phyloP scores from a whole-genome alignment of 2,329 filamentous ascomycete species.

The Cytospora mali region DNA sequence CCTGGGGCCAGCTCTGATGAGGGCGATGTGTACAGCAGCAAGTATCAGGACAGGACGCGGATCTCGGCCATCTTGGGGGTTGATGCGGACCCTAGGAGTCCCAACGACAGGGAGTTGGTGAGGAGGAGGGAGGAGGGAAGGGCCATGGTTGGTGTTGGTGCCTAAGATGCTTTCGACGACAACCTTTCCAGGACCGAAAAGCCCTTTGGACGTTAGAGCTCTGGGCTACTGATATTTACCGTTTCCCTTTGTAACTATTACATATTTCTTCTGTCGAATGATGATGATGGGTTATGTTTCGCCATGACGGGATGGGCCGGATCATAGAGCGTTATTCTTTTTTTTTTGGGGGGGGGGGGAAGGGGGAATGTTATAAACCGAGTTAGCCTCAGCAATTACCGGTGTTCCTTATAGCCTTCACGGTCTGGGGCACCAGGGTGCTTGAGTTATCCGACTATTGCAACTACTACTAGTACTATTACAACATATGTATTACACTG shows the following conservation, averaged over 20 bases:
- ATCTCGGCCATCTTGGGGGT: constrained; percentile 66
- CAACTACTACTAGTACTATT: no score
- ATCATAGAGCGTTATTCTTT: not conserved
- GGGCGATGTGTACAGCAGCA: constrained; percentile 44
- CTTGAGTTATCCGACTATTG: not conserved
- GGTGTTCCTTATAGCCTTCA: constrained; percentile 13
- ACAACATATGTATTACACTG: no score
- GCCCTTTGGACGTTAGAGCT: constrained; percentile 21
- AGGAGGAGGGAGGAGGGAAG: constrained; percentile 58
- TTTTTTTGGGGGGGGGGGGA: no score
- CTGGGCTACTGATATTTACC: constrained; percentile 15
- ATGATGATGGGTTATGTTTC: not conserved
- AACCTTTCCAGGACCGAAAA: not conserved
- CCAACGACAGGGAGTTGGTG: constrained; percentile 60
- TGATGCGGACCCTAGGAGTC: constrained; percentile 59
- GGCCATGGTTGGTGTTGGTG: constrained; percentile 37
- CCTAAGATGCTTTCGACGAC: constrained; percentile 32
- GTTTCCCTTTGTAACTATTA: constrained; percentile 15
- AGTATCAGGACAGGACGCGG: constrained; percentile 56
- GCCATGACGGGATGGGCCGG: not conserved
- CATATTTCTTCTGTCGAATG: not conserved
- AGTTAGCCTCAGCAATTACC: not conserved
- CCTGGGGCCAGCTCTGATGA: constrained; percentile 56
- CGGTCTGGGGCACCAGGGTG: constrained; percentile 3
- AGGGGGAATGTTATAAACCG: no score